phyloP scores from a whole-genome alignment of 208 protist genomes.

The Crithidia bombi region DNA sequence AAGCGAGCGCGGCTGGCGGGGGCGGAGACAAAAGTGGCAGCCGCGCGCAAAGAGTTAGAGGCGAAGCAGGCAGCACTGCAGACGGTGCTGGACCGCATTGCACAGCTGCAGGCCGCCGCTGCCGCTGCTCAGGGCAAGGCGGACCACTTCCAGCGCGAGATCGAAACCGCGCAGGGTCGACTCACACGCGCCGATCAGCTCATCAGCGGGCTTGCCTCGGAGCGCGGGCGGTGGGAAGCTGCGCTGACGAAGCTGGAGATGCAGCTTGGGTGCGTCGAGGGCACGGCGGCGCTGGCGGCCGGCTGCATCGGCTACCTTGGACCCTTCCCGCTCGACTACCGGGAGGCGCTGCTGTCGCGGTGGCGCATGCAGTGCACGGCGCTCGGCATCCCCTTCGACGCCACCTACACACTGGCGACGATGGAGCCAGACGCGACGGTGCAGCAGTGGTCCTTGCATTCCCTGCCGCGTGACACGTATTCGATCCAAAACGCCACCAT shows the following conservation, averaged over 20 bases:
- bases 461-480: constrained; percentile 94
- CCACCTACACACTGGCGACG: constrained; percentile 80
- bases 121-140: constrained; percentile 81
- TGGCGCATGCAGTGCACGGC: constrained; percentile 73
- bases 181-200: constrained; percentile 88
- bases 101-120: constrained; percentile 69
- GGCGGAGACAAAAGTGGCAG: constrained; percentile 82
- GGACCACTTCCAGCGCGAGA: constrained; percentile 85
- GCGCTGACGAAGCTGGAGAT: constrained; percentile 67
- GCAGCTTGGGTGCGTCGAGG: constrained; percentile 66
- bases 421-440: constrained; percentile 91
- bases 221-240: constrained; percentile 78
- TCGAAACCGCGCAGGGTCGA: constrained; percentile 80
- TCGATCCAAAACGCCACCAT: constrained; percentile 93
- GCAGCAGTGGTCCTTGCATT: constrained; percentile 93
- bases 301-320: constrained; percentile 92
- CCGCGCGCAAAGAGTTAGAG: constrained; percentile 56
- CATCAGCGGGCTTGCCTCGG: constrained; percentile 83
- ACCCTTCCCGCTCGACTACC: constrained; percentile 86
- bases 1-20: constrained; percentile 78
- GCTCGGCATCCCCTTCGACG: constrained; percentile 65
- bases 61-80: constrained; percentile 76
- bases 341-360: constrained; percentile 56
- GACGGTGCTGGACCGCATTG: constrained; percentile 80
- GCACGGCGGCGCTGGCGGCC: constrained; percentile 83